These are phyloP conservation scores for Talinum fruticosum DNA, from an alignment of 148 eudicot genomes.

Conservation along the genomic window DNA sequence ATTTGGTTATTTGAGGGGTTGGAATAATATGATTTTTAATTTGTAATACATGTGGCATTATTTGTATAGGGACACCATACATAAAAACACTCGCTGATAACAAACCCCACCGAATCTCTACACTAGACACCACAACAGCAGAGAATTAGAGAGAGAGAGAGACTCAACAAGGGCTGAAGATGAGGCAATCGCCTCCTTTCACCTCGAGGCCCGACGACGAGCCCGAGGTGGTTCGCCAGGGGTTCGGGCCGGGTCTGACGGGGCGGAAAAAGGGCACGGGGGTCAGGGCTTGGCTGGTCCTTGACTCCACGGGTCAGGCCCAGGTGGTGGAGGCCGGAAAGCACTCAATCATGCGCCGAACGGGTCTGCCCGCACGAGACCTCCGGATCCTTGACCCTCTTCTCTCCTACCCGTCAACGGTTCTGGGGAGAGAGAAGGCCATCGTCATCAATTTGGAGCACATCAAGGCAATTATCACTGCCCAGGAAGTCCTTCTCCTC, in stretches of 20 bases:
- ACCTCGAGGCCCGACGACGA: constrained; percentile 49
- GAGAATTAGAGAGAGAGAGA: constrained; percentile 6
- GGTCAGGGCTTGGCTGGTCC: constrained; percentile 71
- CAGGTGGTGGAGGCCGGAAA: constrained; percentile 84
- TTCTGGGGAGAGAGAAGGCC: constrained; percentile 85
- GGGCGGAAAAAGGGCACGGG: constrained; percentile 68
- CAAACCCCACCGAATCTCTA: no score
- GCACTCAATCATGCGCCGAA: constrained; percentile 84
- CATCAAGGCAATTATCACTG: constrained; percentile 89
- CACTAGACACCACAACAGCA: no score
- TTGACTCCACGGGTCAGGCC: constrained; percentile 71
- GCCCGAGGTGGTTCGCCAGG: constrained; percentile 33
- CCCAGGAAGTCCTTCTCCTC: constrained; percentile 79
- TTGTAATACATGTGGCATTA: no score
- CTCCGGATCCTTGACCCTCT: constrained; percentile 87
- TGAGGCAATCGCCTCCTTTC: no score
- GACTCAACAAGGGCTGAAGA: neutral
- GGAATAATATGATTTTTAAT: no score
- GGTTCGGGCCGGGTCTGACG: constrained; percentile 19
- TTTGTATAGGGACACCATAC: no score
- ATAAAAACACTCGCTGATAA: no score
- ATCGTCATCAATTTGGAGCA: constrained; percentile 94
- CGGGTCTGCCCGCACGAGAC: constrained; percentile 94
- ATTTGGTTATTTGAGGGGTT: no score
- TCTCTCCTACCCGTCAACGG: constrained; percentile 86